Conservation (phyloP, 805 yeast genomes). For the Wickerhamomyces xylosicus region DNA sequence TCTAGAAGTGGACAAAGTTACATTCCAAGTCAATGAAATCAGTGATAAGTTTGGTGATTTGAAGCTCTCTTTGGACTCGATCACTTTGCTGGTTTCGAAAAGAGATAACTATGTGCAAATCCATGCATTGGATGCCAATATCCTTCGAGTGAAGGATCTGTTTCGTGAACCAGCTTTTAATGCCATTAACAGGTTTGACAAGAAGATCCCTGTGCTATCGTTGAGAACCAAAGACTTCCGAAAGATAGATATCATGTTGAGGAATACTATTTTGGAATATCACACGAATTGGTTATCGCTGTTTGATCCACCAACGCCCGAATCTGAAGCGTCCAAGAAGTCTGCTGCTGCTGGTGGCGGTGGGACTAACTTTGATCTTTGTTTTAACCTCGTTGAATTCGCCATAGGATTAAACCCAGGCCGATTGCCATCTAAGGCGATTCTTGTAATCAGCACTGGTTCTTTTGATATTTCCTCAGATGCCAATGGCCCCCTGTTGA, state of each 20-base stretch:
- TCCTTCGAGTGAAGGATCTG: constrained; percentile 6
- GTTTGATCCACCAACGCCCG: constrained; percentile 21
- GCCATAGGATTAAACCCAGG: constrained; percentile 57
- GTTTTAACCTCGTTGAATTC: constrained; percentile 33
- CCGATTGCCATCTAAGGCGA: constrained; percentile 41
- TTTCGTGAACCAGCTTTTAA: constrained; percentile 22
- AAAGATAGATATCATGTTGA: constrained; percentile 31
- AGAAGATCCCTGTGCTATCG: constrained; percentile 29
- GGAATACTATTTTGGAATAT: constrained; percentile 43
- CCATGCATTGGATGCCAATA: constrained; percentile 7
- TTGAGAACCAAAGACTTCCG: constrained; percentile 26
- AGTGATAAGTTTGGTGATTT: constrained; percentile 25
- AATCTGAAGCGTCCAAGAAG: constrained; percentile 4
- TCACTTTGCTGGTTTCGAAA: constrained; percentile 5
- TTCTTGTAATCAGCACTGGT: constrained; percentile 43
- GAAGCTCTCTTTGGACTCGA: constrained; percentile 8
- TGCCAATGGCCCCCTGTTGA: constrained; percentile 23
- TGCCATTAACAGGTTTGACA: constrained; percentile 24
- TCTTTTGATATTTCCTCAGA: constrained; percentile 35
- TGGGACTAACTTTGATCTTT: constrained; percentile 8
- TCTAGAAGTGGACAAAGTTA: constrained; percentile 6
- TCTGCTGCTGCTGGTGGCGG: neutral
- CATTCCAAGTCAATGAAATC: constrained; percentile 12
- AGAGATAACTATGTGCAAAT: constrained; percentile 13
- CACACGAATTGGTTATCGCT: constrained; percentile 47